Evolutionary conservation across 2,329 filamentous ascomycete species (phyloP), one percentile per base, ranked within the genome.

Genomic region (Blumeria hordei): DNA sequence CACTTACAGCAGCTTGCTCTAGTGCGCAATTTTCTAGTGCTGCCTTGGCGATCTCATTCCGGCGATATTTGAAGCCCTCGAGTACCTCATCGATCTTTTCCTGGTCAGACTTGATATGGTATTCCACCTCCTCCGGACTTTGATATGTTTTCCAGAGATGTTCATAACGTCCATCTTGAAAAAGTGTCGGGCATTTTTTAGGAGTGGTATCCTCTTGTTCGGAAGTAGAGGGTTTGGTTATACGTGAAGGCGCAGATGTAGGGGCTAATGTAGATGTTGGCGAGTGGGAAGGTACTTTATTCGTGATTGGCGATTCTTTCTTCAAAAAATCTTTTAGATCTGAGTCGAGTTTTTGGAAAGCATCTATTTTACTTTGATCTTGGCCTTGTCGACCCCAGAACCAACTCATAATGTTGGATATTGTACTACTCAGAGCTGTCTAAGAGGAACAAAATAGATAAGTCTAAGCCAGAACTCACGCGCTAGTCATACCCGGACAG

Each of bases 121-220:
- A 73, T 63, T 90, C 82, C 57, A 93, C 70, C 56, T 83, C 73
- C 37, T 72, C 66, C 54, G 85, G 78, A 8, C 90, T 81, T 57
- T 76, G 76, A 73, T 98, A 98, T 57, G 77, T 86, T 69, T 88
- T 90, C 92, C 92, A 98, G 35, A 98, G 73, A 66, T 96, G 77
- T 55, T 88, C 87, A 68, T 85, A 85, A 57, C 82, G 77, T 59
- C 81, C 81, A 65, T 85, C 82, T 63, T 76, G 74, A 63, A 73
- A 84, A 16, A 81, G 70, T 12, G 78, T 54, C 33, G 65, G 64
- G 2, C 9, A 9, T 45, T 11, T 9, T 12, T n/a, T 11, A 45
- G 61, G 55, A 54, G 56, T 57, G 10, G 60, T 55, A 36, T 59
- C 54, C 6, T 55, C 34, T 21, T 53, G 50, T 32, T 35, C 32